Percentiles rank a stretch among this genome's conserved stretches.
phyloP scores from a whole-genome alignment of 805 yeast species.

The Gaillardinia entomophila region DNA sequence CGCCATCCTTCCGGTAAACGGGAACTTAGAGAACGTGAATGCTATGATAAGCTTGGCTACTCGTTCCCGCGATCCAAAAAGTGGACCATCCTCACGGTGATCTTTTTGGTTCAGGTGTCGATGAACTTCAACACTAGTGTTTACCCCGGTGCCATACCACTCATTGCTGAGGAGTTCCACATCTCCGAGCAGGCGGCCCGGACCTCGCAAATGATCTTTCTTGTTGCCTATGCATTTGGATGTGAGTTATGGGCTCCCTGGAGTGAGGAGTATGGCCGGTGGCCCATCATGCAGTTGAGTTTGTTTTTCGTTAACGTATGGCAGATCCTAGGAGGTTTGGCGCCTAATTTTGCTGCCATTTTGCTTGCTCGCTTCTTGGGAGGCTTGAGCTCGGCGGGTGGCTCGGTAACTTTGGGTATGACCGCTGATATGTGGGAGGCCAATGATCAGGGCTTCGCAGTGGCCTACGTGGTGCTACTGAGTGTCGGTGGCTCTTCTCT shows the following conservation, averaged over 20 bases:
- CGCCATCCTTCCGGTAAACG: constrained; percentile 20
- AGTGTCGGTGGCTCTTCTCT: constrained; percentile 25
- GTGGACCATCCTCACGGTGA: constrained; percentile 30
- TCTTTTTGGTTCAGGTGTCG: constrained; percentile 32
- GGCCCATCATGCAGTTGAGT: constrained; percentile 27
- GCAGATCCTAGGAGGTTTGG: constrained; percentile 26
- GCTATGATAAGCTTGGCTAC: constrained; percentile 30
- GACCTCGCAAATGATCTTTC: constrained; percentile 23
- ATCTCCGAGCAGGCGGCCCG: constrained; percentile 18
- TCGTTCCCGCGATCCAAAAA: constrained; percentile 23
- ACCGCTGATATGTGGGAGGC: constrained; percentile 30
- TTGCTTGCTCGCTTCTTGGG: constrained; percentile 21
- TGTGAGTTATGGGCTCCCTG: constrained; percentile 33
- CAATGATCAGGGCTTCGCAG: constrained; percentile 25
- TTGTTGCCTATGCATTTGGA: constrained; percentile 26
- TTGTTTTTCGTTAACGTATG: constrained; percentile 25
- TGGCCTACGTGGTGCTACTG: constrained; percentile 26
- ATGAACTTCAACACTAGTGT: constrained; percentile 38
- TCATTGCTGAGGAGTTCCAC: constrained; percentile 15
- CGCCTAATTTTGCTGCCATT: constrained; percentile 22
- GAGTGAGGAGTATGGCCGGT: constrained; percentile 29
- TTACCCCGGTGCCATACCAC: constrained; percentile 18
- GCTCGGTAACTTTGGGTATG: constrained; percentile 29
- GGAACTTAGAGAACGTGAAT: constrained; percentile 25
- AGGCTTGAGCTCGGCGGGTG: constrained; percentile 28